Evolutionary conservation across 768 basidiomycete species (phyloP).

Genomic region (Leccinum obscurum): DNA sequence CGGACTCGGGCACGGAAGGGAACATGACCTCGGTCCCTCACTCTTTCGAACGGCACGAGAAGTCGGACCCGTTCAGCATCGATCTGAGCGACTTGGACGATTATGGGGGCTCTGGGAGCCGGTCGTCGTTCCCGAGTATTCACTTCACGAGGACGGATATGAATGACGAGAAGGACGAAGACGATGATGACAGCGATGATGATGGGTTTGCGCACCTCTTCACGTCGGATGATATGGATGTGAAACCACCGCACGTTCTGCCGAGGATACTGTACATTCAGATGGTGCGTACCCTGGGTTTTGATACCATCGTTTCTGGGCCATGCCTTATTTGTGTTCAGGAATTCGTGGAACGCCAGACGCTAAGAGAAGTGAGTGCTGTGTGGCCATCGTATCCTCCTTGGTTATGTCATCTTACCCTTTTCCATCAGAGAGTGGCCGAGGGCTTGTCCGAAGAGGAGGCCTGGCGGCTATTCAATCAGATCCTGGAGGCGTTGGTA

Average conservation of each 20-base stretch:
- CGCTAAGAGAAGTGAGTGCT: slow-evolving; percentile 68
- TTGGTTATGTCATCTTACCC: background rate
- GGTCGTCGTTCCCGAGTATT: slow-evolving; percentile 78
- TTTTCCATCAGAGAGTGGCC: slow-evolving; percentile 57
- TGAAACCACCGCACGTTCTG: slow-evolving; percentile 31
- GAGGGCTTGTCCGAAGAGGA: slow-evolving; percentile 83
- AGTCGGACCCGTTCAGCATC: slow-evolving; percentile 61
- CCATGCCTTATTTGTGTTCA: slow-evolving; percentile 27
- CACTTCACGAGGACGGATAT: slow-evolving; percentile 62
- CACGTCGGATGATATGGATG: slow-evolving; percentile 32
- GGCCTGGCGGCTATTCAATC: slow-evolving; percentile 87
- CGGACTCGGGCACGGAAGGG: slow-evolving; percentile 41
- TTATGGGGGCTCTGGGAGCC: slow-evolving; percentile 49
- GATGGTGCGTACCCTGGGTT: slow-evolving; percentile 58
- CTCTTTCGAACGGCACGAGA: slow-evolving; percentile 40
- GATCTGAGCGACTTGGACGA: slow-evolving; percentile 66
- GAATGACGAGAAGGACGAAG: slow-evolving; percentile 42
- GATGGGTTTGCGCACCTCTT: slow-evolving; percentile 41
- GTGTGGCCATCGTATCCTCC: background rate
- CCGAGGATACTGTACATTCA: slow-evolving; percentile 84
- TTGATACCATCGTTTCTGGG: background rate
- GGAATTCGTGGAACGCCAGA: slow-evolving; percentile 93
- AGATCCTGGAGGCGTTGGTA: slow-evolving; percentile 85
- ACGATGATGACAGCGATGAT: slow-evolving; percentile 45
- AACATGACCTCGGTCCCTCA: slow-evolving; percentile 59